Percentiles rank a stretch among this genome's conserved stretches.
Conservation (phyloP, 768 basidiomycete species). For the Amanita exitialis region DNA sequence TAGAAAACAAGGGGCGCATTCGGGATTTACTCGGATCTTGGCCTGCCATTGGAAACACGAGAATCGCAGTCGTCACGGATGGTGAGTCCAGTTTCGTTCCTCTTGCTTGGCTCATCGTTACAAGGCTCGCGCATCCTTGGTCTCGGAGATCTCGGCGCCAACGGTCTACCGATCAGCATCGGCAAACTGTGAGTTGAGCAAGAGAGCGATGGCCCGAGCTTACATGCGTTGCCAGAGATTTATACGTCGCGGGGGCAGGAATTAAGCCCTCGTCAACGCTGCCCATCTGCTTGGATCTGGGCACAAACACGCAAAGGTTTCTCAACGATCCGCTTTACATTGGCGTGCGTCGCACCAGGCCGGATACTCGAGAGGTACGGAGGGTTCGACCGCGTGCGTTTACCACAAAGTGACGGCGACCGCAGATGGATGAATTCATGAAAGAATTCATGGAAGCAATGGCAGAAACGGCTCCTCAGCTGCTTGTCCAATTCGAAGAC, state of each 20-base stretch:
- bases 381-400: not conserved
- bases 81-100: constrained; percentile 25
- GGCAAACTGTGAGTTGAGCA: constrained; percentile 51
- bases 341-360: constrained; percentile 51
- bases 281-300: constrained; percentile 65
- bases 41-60: constrained; percentile 31
- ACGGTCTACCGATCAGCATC: constrained; percentile 51
- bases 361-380: constrained; percentile 30
- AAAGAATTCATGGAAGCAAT: constrained; percentile 68
- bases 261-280: constrained; percentile 44
- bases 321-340: constrained; percentile 69
- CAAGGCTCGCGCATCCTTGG: constrained; percentile 65
- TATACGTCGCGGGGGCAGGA: constrained; percentile 68
- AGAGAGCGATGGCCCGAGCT: not conserved
- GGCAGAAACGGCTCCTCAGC: constrained; percentile 50
- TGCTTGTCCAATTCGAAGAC: constrained; percentile 69
- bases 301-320: constrained; percentile 62
- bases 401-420: not conserved
- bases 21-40: constrained; percentile 44
- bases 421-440: constrained; percentile 64
- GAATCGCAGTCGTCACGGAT: constrained; percentile 74
- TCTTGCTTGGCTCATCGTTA: constrained; percentile 2
- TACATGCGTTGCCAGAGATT: constrained; percentile 26
- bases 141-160: constrained; percentile 40
- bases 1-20: constrained; percentile 57